Base-by-base conservation (phyloP, 2,329 filamentous ascomycete species). In the Coniochaeta prunicola region DNA sequence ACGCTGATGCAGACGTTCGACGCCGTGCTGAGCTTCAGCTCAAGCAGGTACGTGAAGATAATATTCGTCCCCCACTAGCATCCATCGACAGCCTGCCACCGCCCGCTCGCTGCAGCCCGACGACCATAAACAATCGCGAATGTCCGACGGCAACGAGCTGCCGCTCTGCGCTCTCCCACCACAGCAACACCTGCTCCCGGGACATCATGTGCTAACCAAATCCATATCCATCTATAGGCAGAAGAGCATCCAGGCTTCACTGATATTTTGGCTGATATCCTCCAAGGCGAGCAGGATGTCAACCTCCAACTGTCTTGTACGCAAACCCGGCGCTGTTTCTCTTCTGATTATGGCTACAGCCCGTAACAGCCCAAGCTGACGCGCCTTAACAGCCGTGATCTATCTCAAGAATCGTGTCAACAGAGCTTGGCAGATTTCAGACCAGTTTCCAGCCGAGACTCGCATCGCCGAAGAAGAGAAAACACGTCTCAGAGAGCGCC, bases 361-460 rank as follows among this genome's bases (percentile, higher is more conserved):
- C 50, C 50, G 42, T 58, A 66, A 59, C 59, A 59, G 57, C 64
- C 57, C 65, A 59, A 58, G 30, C 53, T 34, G 30, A 55, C 26
- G 53, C 26, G 36, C 36, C 36, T n/a, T 38, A 54, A 62, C 74
- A 97, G 93, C 92, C 70, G 92, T 93, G 70, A 91, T 99, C 67
- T 99, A 97, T 77, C 86, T 97, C 73, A 99, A 99, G 80, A 97
- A 99, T 77, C 89, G 92, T 71, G 89, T 97, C 73, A 93, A 90
- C 73, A 89, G 92, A 71, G 92, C 91, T 68, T 99, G 94, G 94
- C 83, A 88, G 59, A 86, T 84, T 63, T 81, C 82, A 69, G 90
- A 96, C 64, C 89, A 93, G 64, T 86, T 83, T 70, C 83, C 87
- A 63, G 82, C 84, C 68, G 86, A 89, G 67, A 86, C 85, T 67